A percentile compares a stretch with the other conserved stretches of the same genome.
Conservation (phyloP, 192 early-diverging fungal species). For the Entomortierella lignicola region DNA sequence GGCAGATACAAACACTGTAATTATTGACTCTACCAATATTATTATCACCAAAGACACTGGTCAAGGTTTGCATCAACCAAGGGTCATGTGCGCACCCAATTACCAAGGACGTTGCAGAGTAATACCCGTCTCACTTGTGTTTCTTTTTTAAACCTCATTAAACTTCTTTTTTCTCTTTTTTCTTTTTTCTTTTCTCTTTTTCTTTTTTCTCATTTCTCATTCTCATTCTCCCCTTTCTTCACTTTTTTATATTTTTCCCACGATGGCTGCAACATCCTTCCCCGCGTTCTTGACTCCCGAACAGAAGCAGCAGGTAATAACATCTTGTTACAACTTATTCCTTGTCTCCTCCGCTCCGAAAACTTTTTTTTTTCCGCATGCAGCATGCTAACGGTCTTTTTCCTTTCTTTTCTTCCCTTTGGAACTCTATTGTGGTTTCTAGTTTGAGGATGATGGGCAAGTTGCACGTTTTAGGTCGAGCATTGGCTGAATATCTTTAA, state of each 20-base stretch:
- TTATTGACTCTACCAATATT: no score
- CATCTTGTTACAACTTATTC: background rate
- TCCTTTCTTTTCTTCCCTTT: no score
- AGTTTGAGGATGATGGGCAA: constrained; percentile 54
- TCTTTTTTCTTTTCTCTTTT: background rate
- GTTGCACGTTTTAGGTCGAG: background rate
- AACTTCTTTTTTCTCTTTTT: background rate
- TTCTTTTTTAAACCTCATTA: background rate
- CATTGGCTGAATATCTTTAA: no score
- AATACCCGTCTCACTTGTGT: background rate
- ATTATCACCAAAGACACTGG: no score
- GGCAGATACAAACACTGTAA: no score
- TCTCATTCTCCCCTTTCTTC: no score
- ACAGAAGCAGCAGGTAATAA: constrained; percentile 50
- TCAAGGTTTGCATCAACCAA: no score
- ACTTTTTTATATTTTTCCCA: constrained; percentile 1
- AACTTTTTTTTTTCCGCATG: no score
- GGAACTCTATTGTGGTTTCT: no score
- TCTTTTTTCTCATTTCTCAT: constrained; percentile 1
- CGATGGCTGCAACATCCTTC: constrained; percentile 11
- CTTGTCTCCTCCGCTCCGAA: no score
- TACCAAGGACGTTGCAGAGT: no score
- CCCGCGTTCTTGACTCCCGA: constrained; percentile 41
- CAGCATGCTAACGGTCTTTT: no score
- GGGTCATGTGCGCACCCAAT: background rate